Conservation (phyloP, 2,329 filamentous ascomycete genomes). For the Colletotrichum tanaceti region DNA sequence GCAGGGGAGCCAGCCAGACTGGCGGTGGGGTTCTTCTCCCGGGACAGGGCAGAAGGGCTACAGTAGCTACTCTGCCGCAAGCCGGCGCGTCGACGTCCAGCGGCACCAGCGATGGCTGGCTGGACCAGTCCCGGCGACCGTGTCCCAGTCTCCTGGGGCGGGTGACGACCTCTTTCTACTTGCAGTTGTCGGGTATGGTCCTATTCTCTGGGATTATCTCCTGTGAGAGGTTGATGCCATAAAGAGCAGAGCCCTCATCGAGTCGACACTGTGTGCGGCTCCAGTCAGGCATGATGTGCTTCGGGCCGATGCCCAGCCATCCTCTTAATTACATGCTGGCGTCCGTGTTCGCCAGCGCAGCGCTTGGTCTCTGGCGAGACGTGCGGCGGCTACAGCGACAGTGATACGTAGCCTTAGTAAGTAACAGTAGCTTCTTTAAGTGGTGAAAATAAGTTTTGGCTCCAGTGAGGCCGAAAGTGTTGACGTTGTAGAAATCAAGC, state of each 20-base stretch:
- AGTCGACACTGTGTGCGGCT: neutral
- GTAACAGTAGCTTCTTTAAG: neutral
- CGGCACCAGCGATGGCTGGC: neutral
- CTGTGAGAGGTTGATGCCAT: neutral
- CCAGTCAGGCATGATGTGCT: neutral
- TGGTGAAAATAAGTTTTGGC: neutral
- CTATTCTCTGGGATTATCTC: neutral
- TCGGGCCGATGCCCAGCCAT: neutral
- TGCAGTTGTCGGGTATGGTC: neutral
- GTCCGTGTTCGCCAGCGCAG: neutral
- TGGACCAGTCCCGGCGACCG: no score
- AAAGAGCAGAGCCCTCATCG: neutral
- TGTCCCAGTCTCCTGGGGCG: neutral
- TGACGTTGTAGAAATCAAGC: neutral
- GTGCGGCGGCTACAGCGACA: neutral
- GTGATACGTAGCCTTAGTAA: neutral
- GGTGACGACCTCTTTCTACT: neutral
- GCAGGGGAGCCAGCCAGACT: neutral
- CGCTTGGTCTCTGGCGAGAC: neutral
- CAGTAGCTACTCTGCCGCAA: neutral
- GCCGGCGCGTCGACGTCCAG: neutral
- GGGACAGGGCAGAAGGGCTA: neutral
- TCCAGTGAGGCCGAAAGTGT: neutral
- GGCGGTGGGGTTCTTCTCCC: neutral
- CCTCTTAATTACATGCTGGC: neutral